Evolutionary conservation across 2,329 filamentous ascomycete species (phyloP).

Genomic region (Penicillium sp.): DNA sequence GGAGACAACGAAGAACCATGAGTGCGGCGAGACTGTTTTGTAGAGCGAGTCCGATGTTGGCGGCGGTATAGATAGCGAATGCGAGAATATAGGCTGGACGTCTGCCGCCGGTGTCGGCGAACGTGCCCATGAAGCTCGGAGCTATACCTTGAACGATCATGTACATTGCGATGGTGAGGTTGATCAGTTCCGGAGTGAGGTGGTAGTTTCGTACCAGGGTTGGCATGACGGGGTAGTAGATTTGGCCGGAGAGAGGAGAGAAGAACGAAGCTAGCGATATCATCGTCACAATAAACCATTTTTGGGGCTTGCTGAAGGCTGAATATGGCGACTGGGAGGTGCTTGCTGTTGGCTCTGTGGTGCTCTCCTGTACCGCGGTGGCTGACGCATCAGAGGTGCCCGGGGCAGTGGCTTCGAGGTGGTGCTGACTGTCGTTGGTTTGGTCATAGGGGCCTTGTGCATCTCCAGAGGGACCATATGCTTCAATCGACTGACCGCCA

Average conservation of each 20-base stretch:
- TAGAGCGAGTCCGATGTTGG: conserved; percentile 33
- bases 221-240: conserved; percentile 30
- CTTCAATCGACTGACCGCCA: background rate
- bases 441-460: background rate
- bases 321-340: conserved; percentile 19
- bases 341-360: background rate
- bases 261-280: conserved; percentile 42
- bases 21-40: conserved; percentile 31
- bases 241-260: conserved; percentile 40
- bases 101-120: conserved; percentile 32
- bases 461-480: too few species aligned
- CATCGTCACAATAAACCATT: conserved; percentile 38
- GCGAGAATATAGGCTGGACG: conserved; percentile 30
- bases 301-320: conserved; percentile 33
- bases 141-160: conserved; percentile 30
- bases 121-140: conserved; percentile 31
- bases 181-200: conserved; percentile 23
- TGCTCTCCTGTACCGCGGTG: conserved; percentile 2
- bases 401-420: background rate
- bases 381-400: background rate
- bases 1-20: conserved; percentile 30
- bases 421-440: background rate
- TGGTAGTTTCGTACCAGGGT: conserved; percentile 22
- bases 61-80: conserved; percentile 29
- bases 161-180: conserved; percentile 32